A percentile compares a stretch with the other conserved stretches of the same genome.
Conservation (phyloP, 176 grass and related monocot genomes). For the Oryza officinalis region DNA sequence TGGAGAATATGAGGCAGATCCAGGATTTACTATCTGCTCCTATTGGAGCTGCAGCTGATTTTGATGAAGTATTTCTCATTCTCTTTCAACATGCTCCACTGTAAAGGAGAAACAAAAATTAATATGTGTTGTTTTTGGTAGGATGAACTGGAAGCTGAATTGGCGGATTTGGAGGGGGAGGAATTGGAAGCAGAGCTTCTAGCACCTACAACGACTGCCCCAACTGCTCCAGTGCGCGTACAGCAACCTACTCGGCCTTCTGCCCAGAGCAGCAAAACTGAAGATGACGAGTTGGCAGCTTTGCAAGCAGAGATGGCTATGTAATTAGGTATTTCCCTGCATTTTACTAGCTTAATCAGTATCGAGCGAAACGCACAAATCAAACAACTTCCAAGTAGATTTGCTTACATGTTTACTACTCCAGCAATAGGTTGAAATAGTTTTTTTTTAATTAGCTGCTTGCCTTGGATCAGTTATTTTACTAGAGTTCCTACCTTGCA, state of each 20-base stretch:
- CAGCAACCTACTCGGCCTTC: conserved; percentile 58
- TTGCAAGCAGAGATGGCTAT: conserved; percentile 96
- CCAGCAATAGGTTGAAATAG: neutral
- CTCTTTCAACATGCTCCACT: neutral
- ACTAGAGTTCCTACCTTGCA: neutral
- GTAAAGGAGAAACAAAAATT: neutral
- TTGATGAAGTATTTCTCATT: conserved; percentile 72
- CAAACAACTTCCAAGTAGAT: neutral
- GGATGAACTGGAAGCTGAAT: conserved; percentile 97
- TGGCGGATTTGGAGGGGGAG: conserved; percentile 81
- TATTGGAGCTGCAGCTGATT: conserved; percentile 83
- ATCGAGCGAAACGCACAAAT: conserved; percentile 3
- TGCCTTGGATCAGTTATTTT: neutral
- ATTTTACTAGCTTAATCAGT: neutral
- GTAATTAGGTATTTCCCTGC: conserved; percentile 57
- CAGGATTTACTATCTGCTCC: conserved; percentile 81
- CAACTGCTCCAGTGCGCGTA: conserved; percentile 51
- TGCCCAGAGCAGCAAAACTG: conserved; percentile 57
- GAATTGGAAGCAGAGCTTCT: conserved; percentile 79
- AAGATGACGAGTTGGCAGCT: conserved; percentile 87
- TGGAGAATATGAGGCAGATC: conserved; percentile 96
- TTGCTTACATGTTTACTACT: neutral
- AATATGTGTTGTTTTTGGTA: conserved; percentile 41
- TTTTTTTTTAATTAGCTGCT: neutral
- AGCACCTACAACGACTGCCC: conserved; percentile 61